A percentile compares a stretch with the other conserved stretches of the same genome.
phyloP scores from a whole-genome alignment of 768 basidiomycete genomes.

The Strobilomyces confusus region DNA sequence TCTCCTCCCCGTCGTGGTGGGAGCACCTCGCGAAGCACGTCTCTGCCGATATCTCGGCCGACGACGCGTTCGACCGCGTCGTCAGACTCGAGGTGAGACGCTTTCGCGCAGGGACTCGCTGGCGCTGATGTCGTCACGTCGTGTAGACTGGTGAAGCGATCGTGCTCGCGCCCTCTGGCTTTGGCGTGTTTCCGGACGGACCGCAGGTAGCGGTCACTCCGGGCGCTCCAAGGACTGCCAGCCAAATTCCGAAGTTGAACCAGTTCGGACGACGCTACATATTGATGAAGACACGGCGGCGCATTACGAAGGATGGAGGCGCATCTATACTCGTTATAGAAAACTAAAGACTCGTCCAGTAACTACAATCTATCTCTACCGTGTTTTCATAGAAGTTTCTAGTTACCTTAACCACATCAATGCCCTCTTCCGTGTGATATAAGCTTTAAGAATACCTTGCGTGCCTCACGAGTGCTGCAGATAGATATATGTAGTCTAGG shows the following conservation, averaged over 20 bases:
- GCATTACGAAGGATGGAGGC: conserved; percentile 64
- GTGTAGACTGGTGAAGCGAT: conserved; percentile 68
- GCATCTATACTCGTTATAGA: conserved; percentile 47
- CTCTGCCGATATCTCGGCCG: conserved; percentile 54
- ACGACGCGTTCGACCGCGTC: conserved; percentile 62
- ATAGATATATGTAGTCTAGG: conserved; percentile 7
- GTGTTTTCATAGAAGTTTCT: neutral
- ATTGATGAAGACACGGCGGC: conserved; percentile 55
- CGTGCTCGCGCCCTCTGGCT: conserved; percentile 61
- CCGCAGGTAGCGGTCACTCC: neutral
- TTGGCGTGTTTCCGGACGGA: conserved; percentile 39
- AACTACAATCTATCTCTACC: neutral
- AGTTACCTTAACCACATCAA: neutral
- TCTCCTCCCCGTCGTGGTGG: conserved; percentile 77
- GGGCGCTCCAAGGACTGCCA: conserved; percentile 5
- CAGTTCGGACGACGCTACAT: conserved; percentile 58
- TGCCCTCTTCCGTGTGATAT: too few species aligned
- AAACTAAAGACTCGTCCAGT: neutral
- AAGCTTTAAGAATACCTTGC: too few species aligned
- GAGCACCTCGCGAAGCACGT: conserved; percentile 65
- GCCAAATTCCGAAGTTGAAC: conserved; percentile 30
- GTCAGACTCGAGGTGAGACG: conserved; percentile 55
- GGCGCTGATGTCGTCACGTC: neutral
- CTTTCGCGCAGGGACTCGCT: neutral
- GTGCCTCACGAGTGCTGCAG: neutral